Evolutionary conservation across 768 basidiomycete genomes (phyloP), one percentile per base, ranked within the genome.

Genomic region (Mycena vulgaris): DNA sequence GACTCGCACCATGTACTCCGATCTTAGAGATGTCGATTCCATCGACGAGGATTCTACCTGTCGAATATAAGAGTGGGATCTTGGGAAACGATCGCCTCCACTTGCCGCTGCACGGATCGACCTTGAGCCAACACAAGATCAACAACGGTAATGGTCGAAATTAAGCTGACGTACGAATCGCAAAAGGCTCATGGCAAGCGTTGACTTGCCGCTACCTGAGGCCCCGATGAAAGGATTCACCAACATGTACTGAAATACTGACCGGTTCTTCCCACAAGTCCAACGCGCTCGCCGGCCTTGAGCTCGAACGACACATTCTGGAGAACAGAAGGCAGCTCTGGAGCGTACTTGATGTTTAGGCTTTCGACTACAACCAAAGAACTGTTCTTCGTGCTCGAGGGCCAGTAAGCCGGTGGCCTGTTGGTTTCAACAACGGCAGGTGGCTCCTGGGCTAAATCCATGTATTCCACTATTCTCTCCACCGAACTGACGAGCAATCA

Each of bases 321-420:
- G 33, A 97, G 82, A 0, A 96, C 95, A 0, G 92, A 83, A 1
- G 95, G 95, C 16, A 97, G 86, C 57, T 96, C 95, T 0, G 94
- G 92, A 0, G 94, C 89, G 78, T 97, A 97, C 79, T 91, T 93
- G 78, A 97, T 83, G n/a, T 88, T 89, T 25, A 98, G 83, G 70
- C 96, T 88, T 73, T 96, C 90, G 0, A 94, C 93, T 0, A 81
- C 80, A 39, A 97, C 76, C 33, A 97, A 82, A 4, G 85, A 77
- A 30, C 89, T 84, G 11, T 86, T 82, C 63, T 86, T 87, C 23
- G 90, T 84, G 66, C 86, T 89, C 0, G 95, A 95, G 0, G 96
- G 96, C 96, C 96, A 98, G 75, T 96, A 96, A 0, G 96, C 96
- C 1, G 96, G 96, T 3, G 91, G 92, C 11, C 94, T 88, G 64